A percentile compares a stretch with the other conserved stretches of the same genome.
phyloP scores from a whole-genome alignment of 257 asterid species.

The Capsicum pubescens region DNA sequence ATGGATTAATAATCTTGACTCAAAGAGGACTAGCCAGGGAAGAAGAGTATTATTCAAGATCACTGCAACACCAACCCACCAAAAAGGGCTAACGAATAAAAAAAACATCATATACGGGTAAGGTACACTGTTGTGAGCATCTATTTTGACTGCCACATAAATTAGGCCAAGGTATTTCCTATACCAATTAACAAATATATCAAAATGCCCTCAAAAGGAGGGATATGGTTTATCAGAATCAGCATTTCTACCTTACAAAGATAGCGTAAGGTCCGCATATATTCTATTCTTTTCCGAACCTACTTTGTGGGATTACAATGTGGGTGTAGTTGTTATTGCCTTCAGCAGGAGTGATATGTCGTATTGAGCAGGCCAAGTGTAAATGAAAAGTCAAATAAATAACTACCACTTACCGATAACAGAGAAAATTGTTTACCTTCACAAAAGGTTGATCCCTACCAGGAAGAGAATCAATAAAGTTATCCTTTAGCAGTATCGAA shows the following conservation, averaged over 20 bases:
- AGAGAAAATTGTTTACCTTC: conserved; percentile 55
- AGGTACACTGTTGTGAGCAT: neutral
- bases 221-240: neutral
- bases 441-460: conserved; percentile 65
- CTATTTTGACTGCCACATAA: neutral
- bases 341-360: neutral
- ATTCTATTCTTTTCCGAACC: no score
- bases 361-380: neutral
- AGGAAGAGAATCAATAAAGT: conserved; percentile 78
- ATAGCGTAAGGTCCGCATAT: no score
- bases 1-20: neutral
- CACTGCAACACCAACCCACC: no score
- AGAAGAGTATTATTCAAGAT: neutral
- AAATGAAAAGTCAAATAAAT: conserved; percentile 15
- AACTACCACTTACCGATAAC: conserved; percentile 5
- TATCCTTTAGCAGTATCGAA: conserved; percentile 81
- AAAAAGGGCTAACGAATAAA: neutral
- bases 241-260: no score
- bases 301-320: no score
- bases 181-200: neutral
- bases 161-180: neutral
- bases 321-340: neutral
- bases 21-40: neutral
- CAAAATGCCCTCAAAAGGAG: conserved; percentile 5
- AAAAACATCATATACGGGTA: neutral